phyloP scores from a whole-genome alignment of 2,329 filamentous ascomycete genomes.

The Huntiella moniliformis region DNA sequence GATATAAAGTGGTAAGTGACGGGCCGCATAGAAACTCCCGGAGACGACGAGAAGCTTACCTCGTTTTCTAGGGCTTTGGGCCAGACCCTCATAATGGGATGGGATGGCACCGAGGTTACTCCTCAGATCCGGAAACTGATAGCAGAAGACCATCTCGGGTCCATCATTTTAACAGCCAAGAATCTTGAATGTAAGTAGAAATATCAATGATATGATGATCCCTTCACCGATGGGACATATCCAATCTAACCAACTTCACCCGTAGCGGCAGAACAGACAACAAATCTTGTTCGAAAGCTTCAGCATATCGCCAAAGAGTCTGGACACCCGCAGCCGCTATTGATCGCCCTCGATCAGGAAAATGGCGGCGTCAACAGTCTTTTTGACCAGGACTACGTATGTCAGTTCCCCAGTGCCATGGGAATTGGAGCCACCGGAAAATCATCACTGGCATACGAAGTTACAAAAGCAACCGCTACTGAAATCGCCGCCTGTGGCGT shows the following conservation, averaged over 20 bases:
- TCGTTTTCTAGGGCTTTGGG: slow-evolving; percentile 41
- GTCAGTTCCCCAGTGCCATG: slow-evolving; percentile 95
- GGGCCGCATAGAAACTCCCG: background rate
- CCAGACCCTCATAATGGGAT: slow-evolving; percentile 67
- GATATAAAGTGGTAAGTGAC: slow-evolving; percentile 52
- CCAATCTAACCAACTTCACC: background rate
- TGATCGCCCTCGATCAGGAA: slow-evolving; percentile 89
- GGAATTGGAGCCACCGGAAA: slow-evolving; percentile 84
- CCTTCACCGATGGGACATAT: background rate
- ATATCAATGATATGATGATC: background rate
- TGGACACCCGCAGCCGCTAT: slow-evolving; percentile 70
- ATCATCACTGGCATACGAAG: slow-evolving; percentile 66
- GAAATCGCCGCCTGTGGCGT: slow-evolving; percentile 86
- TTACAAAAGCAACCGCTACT: slow-evolving; percentile 82
- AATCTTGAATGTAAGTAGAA: slow-evolving; percentile 55
- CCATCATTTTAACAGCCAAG: slow-evolving; percentile 67
- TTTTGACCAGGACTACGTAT: slow-evolving; percentile 88
- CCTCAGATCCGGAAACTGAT: slow-evolving; percentile 68
- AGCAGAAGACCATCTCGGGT: slow-evolving; percentile 70
- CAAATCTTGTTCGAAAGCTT: slow-evolving; percentile 70
- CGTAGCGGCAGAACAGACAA: slow-evolving; percentile 76
- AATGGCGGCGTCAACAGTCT: slow-evolving; percentile 96
- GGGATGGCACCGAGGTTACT: slow-evolving; percentile 68
- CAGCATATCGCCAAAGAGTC: slow-evolving; percentile 83
- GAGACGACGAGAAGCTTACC: slow-evolving; percentile 19